These are phyloP conservation scores for Talaromyces funiculosus DNA, from an alignment of 2,329 filamentous ascomycete species.

Conservation along the genomic window DNA sequence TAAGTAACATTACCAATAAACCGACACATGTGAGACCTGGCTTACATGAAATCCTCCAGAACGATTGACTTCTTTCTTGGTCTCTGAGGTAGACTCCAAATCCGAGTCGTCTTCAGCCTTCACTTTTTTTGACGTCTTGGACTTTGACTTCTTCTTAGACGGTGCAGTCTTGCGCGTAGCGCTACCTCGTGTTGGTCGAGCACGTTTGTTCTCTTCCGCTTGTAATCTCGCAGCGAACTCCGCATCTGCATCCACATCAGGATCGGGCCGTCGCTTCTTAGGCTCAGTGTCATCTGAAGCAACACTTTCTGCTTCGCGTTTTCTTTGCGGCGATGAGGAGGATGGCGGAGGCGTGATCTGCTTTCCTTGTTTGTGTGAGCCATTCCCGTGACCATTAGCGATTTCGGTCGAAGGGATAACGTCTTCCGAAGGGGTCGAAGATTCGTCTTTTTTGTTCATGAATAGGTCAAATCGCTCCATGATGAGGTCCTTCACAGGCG, in stretches of 20 bases:
- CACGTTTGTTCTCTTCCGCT: conserved; percentile 78
- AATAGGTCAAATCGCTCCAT: conserved; percentile 69
- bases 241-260: conserved; percentile 72
- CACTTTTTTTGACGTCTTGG: conserved; percentile 60
- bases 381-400: conserved; percentile 29
- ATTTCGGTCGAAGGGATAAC: conserved; percentile 16
- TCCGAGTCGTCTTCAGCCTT: conserved; percentile 77
- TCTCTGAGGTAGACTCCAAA: conserved; percentile 56
- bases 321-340: conserved; percentile 34
- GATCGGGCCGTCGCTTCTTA: conserved; percentile 60
- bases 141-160: conserved; percentile 58
- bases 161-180: conserved; percentile 53
- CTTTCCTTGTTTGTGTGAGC: conserved; percentile 20
- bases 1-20: neutral
- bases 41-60: conserved; percentile 85
- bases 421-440: conserved; percentile 27
- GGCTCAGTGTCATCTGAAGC: conserved; percentile 38
- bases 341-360: conserved; percentile 27
- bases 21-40: neutral
- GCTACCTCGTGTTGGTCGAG: conserved; percentile 71
- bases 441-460: conserved; percentile 39
- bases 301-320: conserved; percentile 40
- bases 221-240: conserved; percentile 81
- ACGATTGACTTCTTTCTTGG: conserved; percentile 60
- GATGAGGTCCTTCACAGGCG: conserved; percentile 65